A percentile compares a stretch with the other conserved stretches of the same genome.
These are phyloP conservation scores for Globisporangium megalacanthum DNA, from an alignment of 352 stramenopile species.

Conservation along the genomic window DNA sequence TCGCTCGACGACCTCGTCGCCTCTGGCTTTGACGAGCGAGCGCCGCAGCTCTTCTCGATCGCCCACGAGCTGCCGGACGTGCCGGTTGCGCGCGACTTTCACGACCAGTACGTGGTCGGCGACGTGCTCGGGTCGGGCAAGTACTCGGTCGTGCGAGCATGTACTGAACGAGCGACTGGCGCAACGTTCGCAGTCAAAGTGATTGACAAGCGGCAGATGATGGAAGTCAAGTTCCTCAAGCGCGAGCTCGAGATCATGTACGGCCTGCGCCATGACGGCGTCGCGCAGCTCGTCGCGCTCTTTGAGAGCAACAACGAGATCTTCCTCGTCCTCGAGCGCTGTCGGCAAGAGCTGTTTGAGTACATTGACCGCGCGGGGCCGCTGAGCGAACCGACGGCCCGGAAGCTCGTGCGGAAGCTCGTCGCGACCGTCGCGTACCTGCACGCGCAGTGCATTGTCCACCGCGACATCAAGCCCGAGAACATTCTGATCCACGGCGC, in stretches of 20 bases:
- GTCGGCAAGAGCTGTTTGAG: slow-evolving; percentile 74
- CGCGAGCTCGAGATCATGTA: slow-evolving; percentile 87
- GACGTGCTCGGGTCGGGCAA: slow-evolving; percentile 64
- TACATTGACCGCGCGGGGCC: slow-evolving; percentile 72
- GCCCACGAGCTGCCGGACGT: slow-evolving; percentile 57
- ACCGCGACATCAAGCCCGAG: slow-evolving; percentile 84
- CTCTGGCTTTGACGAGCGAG: slow-evolving; percentile 24
- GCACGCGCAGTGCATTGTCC: slow-evolving; percentile 78
- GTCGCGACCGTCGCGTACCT: slow-evolving; percentile 80
- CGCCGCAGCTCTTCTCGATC: slow-evolving; percentile 63
- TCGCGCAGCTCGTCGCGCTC: slow-evolving; percentile 75
- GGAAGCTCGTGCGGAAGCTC: slow-evolving; percentile 63
- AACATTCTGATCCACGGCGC: slow-evolving; percentile 71
- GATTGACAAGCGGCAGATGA: slow-evolving; percentile 81
- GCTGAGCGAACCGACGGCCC: slow-evolving; percentile 58
- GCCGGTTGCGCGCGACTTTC: slow-evolving; percentile 51
- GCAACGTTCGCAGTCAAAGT: slow-evolving; percentile 69
- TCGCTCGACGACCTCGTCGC: slow-evolving; percentile 49
- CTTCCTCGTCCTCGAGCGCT: slow-evolving; percentile 83
- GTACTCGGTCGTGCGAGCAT: slow-evolving; percentile 75
- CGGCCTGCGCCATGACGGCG: slow-evolving; percentile 57
- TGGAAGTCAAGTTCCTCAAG: slow-evolving; percentile 76
- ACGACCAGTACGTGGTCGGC: slow-evolving; percentile 46
- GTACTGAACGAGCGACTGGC: slow-evolving; percentile 25
- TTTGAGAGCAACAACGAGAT: slow-evolving; percentile 71